phyloP scores from a whole-genome alignment of 331 rosid species.

The Ulmus americana region DNA sequence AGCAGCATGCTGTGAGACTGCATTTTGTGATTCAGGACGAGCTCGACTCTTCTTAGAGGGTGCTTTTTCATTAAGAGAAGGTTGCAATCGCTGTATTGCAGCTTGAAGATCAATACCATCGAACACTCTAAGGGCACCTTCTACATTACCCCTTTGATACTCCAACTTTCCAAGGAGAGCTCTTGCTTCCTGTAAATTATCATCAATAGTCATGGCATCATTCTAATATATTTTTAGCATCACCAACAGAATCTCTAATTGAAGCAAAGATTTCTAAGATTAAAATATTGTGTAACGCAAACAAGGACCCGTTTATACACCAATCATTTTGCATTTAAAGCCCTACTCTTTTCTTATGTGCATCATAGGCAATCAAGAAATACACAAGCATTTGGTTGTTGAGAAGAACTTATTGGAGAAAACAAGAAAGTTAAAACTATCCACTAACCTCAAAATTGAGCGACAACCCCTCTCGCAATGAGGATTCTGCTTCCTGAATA shows the following conservation, averaged over 20 bases:
- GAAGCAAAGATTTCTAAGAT: background rate
- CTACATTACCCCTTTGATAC: conserved; percentile 96
- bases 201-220: conserved; percentile 19
- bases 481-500: conserved; percentile 86
- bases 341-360: background rate
- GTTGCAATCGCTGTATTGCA: conserved; percentile 82
- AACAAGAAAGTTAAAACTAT: background rate
- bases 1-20: conserved; percentile 95
- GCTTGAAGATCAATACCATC: conserved; percentile 98
- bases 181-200: conserved; percentile 80
- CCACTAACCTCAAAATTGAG: conserved; percentile 80
- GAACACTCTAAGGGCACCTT: conserved; percentile 90
- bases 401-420: background rate
- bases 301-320: background rate
- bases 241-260: no score
- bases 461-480: conserved; percentile 76
- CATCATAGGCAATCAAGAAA: background rate
- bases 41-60: conserved; percentile 55
- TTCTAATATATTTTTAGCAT: background rate
- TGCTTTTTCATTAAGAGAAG: conserved; percentile 54
- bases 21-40: conserved; percentile 51
- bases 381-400: background rate
- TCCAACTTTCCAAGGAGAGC: conserved; percentile 98
- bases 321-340: background rate
- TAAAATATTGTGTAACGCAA: background rate